Conservation (phyloP, 2,329 filamentous ascomycete species). For the Graphilbum sp. region DNA sequence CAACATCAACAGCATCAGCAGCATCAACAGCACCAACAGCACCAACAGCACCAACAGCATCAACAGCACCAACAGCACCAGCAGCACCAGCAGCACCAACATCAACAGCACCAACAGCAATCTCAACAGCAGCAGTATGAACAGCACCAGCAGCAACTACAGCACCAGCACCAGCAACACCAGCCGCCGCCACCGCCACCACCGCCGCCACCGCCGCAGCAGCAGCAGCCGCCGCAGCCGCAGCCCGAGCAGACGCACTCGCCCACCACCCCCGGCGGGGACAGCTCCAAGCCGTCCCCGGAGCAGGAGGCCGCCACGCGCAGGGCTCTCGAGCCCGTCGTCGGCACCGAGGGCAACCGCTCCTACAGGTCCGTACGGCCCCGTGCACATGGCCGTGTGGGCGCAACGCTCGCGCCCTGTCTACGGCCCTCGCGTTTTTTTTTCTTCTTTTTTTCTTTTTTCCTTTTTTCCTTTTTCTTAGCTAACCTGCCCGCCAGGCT, state of each 20-base stretch:
- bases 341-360: conserved; percentile 9
- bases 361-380: conserved; percentile 11
- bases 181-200: too few relatives aligned
- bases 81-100: too few relatives aligned
- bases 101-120: not conserved
- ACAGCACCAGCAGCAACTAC: not conserved
- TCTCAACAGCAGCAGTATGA: not conserved
- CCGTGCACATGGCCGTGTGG: too few relatives aligned
- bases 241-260: conserved; percentile 1
- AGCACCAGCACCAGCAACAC: too few relatives aligned
- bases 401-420: too few relatives aligned
- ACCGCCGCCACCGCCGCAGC: too few relatives aligned
- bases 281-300: conserved; percentile 5
- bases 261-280: conserved; percentile 3
- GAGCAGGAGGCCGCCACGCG: conserved; percentile 9
- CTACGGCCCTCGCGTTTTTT: too few relatives aligned
- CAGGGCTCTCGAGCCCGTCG: conserved; percentile 9
- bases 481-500: conserved; percentile 30
- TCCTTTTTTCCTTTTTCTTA: not conserved
- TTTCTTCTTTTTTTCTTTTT: not conserved
- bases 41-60: too few relatives aligned
- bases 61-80: too few relatives aligned
- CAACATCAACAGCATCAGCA: not conserved
- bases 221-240: not conserved
- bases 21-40: not conserved